These are phyloP conservation scores for Debaryomyces subglobosus DNA, from an alignment of 1,139 yeast species.

Conservation along the genomic window DNA sequence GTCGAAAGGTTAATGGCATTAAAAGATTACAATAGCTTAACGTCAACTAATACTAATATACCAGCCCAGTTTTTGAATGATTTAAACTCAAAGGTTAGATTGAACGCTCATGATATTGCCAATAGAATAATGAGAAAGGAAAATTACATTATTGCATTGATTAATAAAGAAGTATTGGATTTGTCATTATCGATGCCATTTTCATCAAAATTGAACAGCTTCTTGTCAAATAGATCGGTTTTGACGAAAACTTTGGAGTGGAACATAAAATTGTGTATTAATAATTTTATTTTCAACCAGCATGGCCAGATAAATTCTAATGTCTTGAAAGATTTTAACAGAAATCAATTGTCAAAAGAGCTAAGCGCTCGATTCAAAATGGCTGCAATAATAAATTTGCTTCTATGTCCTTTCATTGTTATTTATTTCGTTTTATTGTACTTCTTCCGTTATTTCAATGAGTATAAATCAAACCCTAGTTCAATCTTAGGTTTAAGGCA, in stretches of 20 bases:
- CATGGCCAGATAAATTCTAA: conserved; percentile 81
- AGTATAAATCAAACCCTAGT: conserved; percentile 87
- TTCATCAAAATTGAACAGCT: conserved; percentile 40
- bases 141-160: conserved; percentile 86
- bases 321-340: conserved; percentile 71
- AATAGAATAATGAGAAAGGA: conserved; percentile 95
- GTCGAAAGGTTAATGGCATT: conserved; percentile 76
- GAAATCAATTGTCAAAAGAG: conserved; percentile 69
- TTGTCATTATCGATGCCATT: conserved; percentile 45
- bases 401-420: conserved; percentile 85
- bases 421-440: conserved; percentile 78
- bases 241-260: conserved; percentile 90
- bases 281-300: conserved; percentile 82
- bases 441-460: conserved; percentile 90
- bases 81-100: conserved; percentile 67
- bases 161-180: conserved; percentile 76
- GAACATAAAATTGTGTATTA: conserved; percentile 86
- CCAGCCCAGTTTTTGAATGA: conserved; percentile 46
- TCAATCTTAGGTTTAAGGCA: conserved; percentile 78
- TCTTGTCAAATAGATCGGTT: conserved; percentile 38
- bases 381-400: conserved; percentile 82
- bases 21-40: conserved; percentile 78
- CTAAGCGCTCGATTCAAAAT: conserved; percentile 76
- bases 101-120: conserved; percentile 93
- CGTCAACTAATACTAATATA: conserved; percentile 44